These are phyloP conservation scores for Globisporangium sylvaticum DNA, from an alignment of 352 stramenopile species.

Conservation along the genomic window DNA sequence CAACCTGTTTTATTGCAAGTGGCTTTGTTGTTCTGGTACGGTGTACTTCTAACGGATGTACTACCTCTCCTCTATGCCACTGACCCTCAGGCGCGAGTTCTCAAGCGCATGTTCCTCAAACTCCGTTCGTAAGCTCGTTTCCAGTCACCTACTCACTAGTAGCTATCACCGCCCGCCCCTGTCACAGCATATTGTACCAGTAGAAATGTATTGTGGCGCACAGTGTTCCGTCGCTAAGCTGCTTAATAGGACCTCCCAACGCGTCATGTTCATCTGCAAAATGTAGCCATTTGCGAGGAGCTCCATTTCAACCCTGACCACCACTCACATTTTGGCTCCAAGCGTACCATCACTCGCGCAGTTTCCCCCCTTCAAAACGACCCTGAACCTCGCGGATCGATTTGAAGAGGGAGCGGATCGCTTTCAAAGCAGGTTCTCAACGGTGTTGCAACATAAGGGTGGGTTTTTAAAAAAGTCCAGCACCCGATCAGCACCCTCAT, in stretches of 20 bases:
- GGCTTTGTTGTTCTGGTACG: neutral
- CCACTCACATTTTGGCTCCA: neutral
- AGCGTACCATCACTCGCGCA: neutral
- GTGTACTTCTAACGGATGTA: neutral
- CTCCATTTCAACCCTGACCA: conserved; percentile 8
- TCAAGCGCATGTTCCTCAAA: conserved; percentile 94
- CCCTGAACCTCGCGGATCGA: neutral
- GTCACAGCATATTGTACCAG: no score
- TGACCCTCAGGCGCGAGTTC: conserved; percentile 61
- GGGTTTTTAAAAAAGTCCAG: neutral
- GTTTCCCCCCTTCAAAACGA: neutral
- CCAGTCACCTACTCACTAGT: neutral
- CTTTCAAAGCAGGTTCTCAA: conserved; percentile 5
- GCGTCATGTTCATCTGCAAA: neutral
- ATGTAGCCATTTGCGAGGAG: conserved; percentile 7
- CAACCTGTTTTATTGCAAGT: no score
- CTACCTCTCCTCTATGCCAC: neutral
- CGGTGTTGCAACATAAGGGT: conserved; percentile 2
- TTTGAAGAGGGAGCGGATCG: neutral
- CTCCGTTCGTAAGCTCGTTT: conserved; percentile 54
- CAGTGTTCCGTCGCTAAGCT: no score
- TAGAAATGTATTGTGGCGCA: no score
- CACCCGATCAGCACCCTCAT: neutral
- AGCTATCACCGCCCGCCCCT: neutral
- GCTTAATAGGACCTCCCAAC: no score